Evolutionary conservation across 2,329 filamentous ascomycete genomes (phyloP), one percentile per base, ranked within the genome.

Genomic region (Metarhizium robertsii): DNA sequence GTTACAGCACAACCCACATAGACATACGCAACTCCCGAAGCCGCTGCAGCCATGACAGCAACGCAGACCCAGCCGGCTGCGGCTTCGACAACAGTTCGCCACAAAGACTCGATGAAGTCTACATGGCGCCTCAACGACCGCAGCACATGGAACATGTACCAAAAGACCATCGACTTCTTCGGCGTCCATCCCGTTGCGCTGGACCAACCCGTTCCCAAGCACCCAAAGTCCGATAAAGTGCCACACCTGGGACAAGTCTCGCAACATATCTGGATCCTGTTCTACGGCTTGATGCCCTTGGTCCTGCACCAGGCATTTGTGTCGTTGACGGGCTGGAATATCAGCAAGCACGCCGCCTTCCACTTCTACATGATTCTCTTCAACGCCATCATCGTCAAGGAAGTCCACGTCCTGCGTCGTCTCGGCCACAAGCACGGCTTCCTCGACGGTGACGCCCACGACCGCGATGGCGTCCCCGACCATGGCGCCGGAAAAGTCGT

Each of bases 21-120:
- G 25, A 25, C 25, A 25, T 25, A 25, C 3, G 25, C 25, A 25
- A 25, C 25, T 25, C 25, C 25, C 25, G 25, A 25, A 25, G 25
- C 25, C 25, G 25, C 25, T 25, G 25, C 25, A 25, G 25, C 25
- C 25, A 25, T 25, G 25, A 20, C 49, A 18, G 4, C 29, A 29
- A 29, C 52, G 47, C 13, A 36, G 46, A 43, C 53, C 4, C 45
- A 29, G 20, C 11, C 45, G 20, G 29, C 32, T 50, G 6, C 3
- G 14, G 3, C 46, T 3, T 11, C 34, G 13, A 34, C 40, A 34
- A 14, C 50, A 46, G 34, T 51, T 54, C 40, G 48, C 46, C 55
- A 47, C 20, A 68, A 66, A 50, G 69, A 73, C 60, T 71, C 69
- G 10, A 73, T 73, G 65, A 72, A 72, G 62, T 71, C 71, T 4